Base-by-base conservation (phyloP, 176 grass and related monocot species). In the Ananas comosus region DNA sequence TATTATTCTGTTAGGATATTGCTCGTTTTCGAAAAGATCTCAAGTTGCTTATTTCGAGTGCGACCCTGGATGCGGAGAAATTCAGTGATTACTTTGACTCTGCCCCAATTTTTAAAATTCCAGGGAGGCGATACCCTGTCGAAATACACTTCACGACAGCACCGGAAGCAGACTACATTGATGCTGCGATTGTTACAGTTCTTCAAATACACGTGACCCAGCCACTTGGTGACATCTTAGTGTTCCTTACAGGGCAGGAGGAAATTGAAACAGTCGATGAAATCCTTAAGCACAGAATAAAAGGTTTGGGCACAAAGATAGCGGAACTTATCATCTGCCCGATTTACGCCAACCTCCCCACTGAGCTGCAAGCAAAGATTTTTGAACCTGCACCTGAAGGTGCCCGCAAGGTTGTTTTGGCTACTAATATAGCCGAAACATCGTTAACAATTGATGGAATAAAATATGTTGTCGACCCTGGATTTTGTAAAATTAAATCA, bases 251-350 rank as follows among this genome's bases (percentile, higher is more conserved):
- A 17, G 89, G 93, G 2, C 89, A 97, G 61, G 93, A 97, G 63
- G 93, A 97, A 81, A 92, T 97, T 52, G 93, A 97, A 76, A 97
- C 93, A 22, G 51, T 96, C 65, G 93, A 97, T 87, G 93, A 97
- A 52, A 97, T 97, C 70, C 86, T 97, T 51, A 90, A 92, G 69
- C 93, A 90, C 71, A 83, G 84, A 58, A 97, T 86, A 72, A 84
- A 81, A 70, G 89, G 92, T 74, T 84, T 96, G 59, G 88, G 92
- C 63, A 92, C 92, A 33, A 96, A 96, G 85, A 96, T 96, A 67
- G 64, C 88, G 21, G 92, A 96, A 72, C 72, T 96, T 27, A 81
- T 92, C 67, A 96, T 96, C 42, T 96, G 88, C 51, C 92, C 92
- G n/a, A 96, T 96, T 56, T 96, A 92, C 74, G 92, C 92, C 52